A percentile compares a stretch with the other conserved stretches of the same genome.
phyloP scores from a whole-genome alignment of 2,329 filamentous ascomycete genomes.

The Phaeosphaeria sp. region DNA sequence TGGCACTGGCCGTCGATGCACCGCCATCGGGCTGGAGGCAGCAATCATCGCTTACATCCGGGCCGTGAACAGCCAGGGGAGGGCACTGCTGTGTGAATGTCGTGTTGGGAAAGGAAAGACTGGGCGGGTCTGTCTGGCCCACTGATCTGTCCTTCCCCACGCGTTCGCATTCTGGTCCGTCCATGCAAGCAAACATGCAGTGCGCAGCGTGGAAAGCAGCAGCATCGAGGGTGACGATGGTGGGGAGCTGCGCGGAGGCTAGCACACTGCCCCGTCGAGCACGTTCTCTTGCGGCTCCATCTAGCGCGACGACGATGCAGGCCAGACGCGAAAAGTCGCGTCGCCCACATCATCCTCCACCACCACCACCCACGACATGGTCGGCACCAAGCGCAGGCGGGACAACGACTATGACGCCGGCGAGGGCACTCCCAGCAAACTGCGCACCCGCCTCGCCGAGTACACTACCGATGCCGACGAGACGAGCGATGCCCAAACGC shows the following conservation, averaged over 20 bases:
- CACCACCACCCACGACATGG: slow-evolving; percentile 33
- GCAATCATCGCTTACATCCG: slow-evolving; percentile 26
- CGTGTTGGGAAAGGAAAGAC: slow-evolving; percentile 1
- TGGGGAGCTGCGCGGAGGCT: too few species aligned
- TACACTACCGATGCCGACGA: slow-evolving; percentile 26
- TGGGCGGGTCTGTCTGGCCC: background rate
- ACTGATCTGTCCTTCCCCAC: background rate
- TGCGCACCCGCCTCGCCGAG: slow-evolving; percentile 25
- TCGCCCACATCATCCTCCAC: slow-evolving; percentile 14
- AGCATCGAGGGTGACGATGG: background rate
- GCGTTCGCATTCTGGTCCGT: background rate
- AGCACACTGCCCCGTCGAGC: too few species aligned
- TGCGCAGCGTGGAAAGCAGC: too few species aligned
- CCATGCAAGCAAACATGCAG: background rate
- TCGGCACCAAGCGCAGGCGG: slow-evolving; percentile 41
- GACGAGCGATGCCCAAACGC: slow-evolving; percentile 35
- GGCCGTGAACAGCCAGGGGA: slow-evolving; percentile 23
- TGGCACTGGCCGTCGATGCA: slow-evolving; percentile 9
- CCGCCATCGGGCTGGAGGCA: slow-evolving; percentile 3
- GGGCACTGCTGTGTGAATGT: background rate
- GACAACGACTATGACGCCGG: slow-evolving; percentile 31
- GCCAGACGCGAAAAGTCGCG: slow-evolving; percentile 32
- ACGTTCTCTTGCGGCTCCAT: background rate
- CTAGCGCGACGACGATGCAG: background rate
- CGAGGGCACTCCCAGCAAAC: slow-evolving; percentile 32